A percentile compares a stretch with the other conserved stretches of the same genome.
These are phyloP conservation scores for Cadophora sp. DNA, from an alignment of 2,329 filamentous ascomycete species.

Conservation along the genomic window DNA sequence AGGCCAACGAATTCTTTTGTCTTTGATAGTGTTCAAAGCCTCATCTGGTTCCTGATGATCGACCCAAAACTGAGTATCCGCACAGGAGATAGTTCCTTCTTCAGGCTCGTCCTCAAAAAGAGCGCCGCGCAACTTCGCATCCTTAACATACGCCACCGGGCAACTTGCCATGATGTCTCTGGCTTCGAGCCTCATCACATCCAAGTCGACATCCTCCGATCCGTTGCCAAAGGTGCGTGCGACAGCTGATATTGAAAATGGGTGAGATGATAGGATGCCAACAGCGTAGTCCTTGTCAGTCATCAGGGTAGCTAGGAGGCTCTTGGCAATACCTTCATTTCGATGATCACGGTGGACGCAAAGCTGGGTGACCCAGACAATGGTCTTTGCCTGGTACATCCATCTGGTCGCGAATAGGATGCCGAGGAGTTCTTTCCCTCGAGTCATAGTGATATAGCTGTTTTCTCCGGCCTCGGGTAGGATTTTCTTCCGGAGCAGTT, in stretches of 20 bases:
- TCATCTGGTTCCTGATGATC: conserved; percentile 28
- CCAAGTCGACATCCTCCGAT: conserved; percentile 3
- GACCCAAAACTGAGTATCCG: conserved; percentile 27
- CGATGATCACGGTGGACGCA: conserved; percentile 10
- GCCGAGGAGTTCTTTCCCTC: not conserved
- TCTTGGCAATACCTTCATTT: conserved; percentile 23
- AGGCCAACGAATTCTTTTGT: conserved; percentile 17
- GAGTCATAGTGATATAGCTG: not conserved
- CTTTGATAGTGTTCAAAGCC: conserved; percentile 17
- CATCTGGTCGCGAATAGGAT: conserved; percentile 21
- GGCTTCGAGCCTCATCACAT: not conserved
- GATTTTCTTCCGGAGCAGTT: conserved; percentile 7
- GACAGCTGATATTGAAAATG: conserved; percentile 18
- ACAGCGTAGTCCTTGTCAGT: not conserved
- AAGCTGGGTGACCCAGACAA: conserved; percentile 28
- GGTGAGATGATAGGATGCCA: conserved; percentile 23
- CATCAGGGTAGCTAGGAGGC: not conserved
- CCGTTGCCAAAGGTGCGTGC: conserved; percentile 18
- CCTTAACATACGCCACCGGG: conserved; percentile 24
- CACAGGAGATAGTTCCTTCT: conserved; percentile 7
- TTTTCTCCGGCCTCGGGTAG: not conserved
- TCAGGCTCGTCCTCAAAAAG: conserved; percentile 17
- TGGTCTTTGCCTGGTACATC: not conserved
- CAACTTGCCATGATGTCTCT: conserved; percentile 20
- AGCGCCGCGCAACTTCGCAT: conserved; percentile 19